Percentiles rank a stretch among this genome's conserved stretches.
phyloP scores from a whole-genome alignment of 2,329 filamentous ascomycete genomes.

The Sporothrix pallida region DNA sequence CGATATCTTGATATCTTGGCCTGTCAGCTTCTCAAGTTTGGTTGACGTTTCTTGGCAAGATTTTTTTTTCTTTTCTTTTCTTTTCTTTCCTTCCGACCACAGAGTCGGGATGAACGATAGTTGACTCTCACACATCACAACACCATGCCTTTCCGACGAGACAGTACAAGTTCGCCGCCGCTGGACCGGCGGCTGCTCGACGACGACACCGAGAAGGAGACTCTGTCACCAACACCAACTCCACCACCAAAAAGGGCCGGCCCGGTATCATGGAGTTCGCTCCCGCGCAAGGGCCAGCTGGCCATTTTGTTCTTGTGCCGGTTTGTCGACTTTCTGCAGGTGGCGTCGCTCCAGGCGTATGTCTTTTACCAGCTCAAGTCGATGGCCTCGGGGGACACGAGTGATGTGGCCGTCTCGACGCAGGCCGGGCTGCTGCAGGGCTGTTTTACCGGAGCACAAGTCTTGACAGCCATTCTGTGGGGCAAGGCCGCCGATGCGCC shows the following conservation, averaged over 20 bases:
- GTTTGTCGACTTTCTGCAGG: constrained; percentile 42
- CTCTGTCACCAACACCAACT: neutral
- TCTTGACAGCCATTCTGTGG: constrained; percentile 75
- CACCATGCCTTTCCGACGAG: neutral
- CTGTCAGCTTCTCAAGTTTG: neutral
- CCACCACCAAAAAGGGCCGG: neutral
- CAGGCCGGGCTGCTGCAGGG: constrained; percentile 74
- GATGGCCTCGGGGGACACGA: constrained; percentile 25
- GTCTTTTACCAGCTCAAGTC: constrained; percentile 39
- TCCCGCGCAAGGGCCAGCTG: constrained; percentile 41
- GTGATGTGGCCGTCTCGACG: constrained; percentile 43
- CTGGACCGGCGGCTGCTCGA: constrained; percentile 14
- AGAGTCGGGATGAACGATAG: no score
- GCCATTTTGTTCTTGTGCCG: constrained; percentile 41
- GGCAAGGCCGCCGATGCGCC: constrained; percentile 67
- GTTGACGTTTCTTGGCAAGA: neutral
- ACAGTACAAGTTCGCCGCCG: neutral
- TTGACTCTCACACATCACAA: neutral
- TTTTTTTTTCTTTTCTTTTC: neutral
- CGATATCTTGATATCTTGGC: neutral
- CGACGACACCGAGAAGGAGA: constrained; percentile 12
- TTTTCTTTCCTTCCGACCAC: no score
- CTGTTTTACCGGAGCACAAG: constrained; percentile 75
- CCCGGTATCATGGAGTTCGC: constrained; percentile 38
- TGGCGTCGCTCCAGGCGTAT: constrained; percentile 40